Evolutionary conservation across 2,329 filamentous ascomycete genomes (phyloP).

Genomic region (Westerdykella sp.): DNA sequence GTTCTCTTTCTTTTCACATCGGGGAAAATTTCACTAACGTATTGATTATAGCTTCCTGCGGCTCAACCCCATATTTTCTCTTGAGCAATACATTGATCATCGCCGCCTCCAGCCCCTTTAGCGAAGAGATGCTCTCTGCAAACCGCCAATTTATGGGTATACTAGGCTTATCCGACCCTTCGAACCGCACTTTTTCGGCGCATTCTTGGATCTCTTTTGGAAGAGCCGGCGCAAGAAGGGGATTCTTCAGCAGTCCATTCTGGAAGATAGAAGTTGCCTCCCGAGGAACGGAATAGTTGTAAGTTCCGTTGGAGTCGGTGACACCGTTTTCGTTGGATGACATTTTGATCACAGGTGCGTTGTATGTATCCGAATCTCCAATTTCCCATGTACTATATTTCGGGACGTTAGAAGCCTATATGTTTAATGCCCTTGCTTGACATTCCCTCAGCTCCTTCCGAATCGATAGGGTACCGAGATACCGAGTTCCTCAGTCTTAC

Average conservation of each 20-base stretch:
- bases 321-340: constrained; percentile 4
- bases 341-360: background rate
- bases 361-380: no score
- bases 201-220: constrained; percentile 35
- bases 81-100: constrained; percentile 42
- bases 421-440: no score
- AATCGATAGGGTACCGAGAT: no score
- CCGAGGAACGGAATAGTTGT: constrained; percentile 23
- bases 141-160: constrained; percentile 54
- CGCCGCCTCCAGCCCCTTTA: constrained; percentile 47
- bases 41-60: constrained; percentile 42
- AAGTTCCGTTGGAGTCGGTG: constrained; percentile 4
- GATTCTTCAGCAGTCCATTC: constrained; percentile 42
- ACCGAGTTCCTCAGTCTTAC: no score
- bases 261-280: constrained; percentile 21
- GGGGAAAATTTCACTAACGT: constrained; percentile 30
- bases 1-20: no score
- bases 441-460: no score
- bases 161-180: constrained; percentile 40
- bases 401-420: no score
- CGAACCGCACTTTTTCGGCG: constrained; percentile 37
- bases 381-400: no score
- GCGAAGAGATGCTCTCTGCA: constrained; percentile 47
- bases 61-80: constrained; percentile 41
- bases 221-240: constrained; percentile 34